A percentile compares a stretch with the other conserved stretches of the same genome.
Evolutionary conservation across 768 basidiomycete species (phyloP).

Genomic region (Pisolithus orientalis): DNA sequence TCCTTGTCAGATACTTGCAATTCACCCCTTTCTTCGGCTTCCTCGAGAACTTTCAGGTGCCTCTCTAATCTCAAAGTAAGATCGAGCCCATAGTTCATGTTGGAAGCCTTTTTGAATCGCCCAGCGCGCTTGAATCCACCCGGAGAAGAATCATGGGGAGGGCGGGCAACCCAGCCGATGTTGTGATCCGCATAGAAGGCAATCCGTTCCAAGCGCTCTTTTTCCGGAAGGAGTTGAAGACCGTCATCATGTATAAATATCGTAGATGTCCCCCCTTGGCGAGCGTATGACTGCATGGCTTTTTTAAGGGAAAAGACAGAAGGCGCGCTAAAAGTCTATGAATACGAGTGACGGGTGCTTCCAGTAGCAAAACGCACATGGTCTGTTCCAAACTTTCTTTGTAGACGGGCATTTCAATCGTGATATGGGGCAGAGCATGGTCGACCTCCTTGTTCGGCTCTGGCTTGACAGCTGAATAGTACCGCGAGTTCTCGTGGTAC

Average conservation of each 20-base stretch:
- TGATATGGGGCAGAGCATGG: constrained; percentile 62
- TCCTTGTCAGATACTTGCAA: constrained; percentile 33
- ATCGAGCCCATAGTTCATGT: constrained; percentile 71
- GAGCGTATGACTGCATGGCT: constrained; percentile 82
- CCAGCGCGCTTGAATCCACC: constrained; percentile 60
- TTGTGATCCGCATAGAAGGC: constrained; percentile 66
- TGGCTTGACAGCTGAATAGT: constrained; percentile 69
- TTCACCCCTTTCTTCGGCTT: constrained; percentile 38
- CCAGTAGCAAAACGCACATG: constrained; percentile 47
- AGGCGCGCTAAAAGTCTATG: constrained; percentile 41
- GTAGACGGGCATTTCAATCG: constrained; percentile 83
- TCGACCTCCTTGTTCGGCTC: constrained; percentile 59
- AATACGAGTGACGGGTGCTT: not conserved
- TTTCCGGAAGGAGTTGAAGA: constrained; percentile 54
- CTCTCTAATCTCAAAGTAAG: constrained; percentile 48
- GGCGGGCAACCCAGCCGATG: constrained; percentile 79
- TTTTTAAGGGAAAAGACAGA: constrained; percentile 70
- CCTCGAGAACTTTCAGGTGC: constrained; percentile 33
- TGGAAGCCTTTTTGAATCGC: constrained; percentile 85
- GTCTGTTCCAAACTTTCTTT: constrained; percentile 80
- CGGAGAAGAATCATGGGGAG: constrained; percentile 45
- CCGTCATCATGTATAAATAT: constrained; percentile 75
- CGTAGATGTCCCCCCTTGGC: constrained; percentile 73
- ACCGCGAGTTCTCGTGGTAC: constrained; percentile 77
- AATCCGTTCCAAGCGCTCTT: constrained; percentile 57